Percentiles rank a stretch among this genome's conserved stretches.
phyloP scores from a whole-genome alignment of 164 flowering plant genomes.

The Platanus orientalis region DNA sequence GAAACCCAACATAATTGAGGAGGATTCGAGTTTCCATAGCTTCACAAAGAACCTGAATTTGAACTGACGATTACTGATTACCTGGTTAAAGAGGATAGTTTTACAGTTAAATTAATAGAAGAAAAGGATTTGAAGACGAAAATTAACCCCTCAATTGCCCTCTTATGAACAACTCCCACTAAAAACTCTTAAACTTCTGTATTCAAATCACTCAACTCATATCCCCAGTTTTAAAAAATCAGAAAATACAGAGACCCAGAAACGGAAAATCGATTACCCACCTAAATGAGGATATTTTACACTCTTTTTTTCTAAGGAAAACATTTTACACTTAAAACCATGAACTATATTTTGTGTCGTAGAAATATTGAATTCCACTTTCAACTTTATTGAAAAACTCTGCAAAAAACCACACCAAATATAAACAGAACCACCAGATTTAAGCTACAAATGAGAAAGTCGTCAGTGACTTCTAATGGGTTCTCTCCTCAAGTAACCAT shows the following conservation, averaged over 20 bases:
- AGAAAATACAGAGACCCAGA: too few relatives aligned
- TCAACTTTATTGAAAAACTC: too few relatives aligned
- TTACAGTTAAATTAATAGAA: not conserved
- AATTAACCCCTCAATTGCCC: too few relatives aligned
- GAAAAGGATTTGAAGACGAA: not conserved
- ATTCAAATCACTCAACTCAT: too few relatives aligned
- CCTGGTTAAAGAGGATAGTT: not conserved
- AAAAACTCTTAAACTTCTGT: too few relatives aligned
- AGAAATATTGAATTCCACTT: not conserved
- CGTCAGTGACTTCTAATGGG: conserved; percentile 1
- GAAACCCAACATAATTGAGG: not conserved
- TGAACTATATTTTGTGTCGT: too few relatives aligned
- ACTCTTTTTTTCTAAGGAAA: too few relatives aligned
- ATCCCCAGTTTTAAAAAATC: not conserved
- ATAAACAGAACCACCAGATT: not conserved
- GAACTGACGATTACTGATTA: not conserved
- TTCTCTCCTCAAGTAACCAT: conserved; percentile 5
- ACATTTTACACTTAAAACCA: too few relatives aligned
- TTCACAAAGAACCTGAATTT: not conserved
- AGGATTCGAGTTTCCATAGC: conserved; percentile 12
- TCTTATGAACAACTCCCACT: too few relatives aligned
- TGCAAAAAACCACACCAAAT: not conserved
- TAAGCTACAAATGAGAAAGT: conserved; percentile 1
- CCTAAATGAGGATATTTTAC: too few relatives aligned
- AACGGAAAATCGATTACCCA: too few relatives aligned